Conservation (phyloP, 371 early-diverging fungal species). For the Umbelopsis sp. region DNA sequence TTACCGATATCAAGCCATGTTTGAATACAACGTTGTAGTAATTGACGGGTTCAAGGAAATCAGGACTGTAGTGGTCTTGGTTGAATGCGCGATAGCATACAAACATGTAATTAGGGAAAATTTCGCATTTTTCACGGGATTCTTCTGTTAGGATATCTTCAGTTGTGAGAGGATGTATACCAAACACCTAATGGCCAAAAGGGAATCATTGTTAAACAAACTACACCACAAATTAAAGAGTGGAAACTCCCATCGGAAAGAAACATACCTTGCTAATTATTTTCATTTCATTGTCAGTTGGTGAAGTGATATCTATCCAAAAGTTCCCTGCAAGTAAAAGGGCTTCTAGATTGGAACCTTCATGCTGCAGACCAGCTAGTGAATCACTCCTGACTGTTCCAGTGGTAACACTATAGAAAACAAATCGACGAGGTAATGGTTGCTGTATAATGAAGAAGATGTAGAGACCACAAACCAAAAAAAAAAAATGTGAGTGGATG, state of each 20-base stretch:
- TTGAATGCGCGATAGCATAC: conserved; percentile 84
- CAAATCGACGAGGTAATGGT: conserved; percentile 44
- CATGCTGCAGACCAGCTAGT: conserved; percentile 42
- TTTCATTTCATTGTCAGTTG: conserved; percentile 82
- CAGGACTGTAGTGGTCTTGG: conserved; percentile 66
- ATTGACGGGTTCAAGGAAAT: conserved; percentile 79
- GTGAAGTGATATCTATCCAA: conserved; percentile 89
- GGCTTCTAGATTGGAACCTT: conserved; percentile 20
- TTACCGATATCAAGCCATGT: conserved; percentile 64
- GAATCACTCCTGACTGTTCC: conserved; percentile 56
- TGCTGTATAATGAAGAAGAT: conserved; percentile 13
- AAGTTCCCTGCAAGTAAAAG: conserved; percentile 62
- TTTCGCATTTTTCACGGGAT: conserved; percentile 91
- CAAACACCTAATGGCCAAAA: conserved; percentile 46
- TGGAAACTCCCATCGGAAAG: conserved; percentile 1
- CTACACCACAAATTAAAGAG: neutral
- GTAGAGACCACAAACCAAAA: conserved; percentile 7
- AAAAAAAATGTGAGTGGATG: no score
- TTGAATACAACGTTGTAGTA: conserved; percentile 84
- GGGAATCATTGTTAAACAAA: neutral
- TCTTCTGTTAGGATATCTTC: conserved; percentile 94
- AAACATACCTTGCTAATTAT: conserved; percentile 61
- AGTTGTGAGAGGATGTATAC: conserved; percentile 85
- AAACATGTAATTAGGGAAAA: conserved; percentile 91
- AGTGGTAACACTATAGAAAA: conserved; percentile 57